phyloP scores from a whole-genome alignment of 257 asterid species.

The Mentha longifolia region DNA sequence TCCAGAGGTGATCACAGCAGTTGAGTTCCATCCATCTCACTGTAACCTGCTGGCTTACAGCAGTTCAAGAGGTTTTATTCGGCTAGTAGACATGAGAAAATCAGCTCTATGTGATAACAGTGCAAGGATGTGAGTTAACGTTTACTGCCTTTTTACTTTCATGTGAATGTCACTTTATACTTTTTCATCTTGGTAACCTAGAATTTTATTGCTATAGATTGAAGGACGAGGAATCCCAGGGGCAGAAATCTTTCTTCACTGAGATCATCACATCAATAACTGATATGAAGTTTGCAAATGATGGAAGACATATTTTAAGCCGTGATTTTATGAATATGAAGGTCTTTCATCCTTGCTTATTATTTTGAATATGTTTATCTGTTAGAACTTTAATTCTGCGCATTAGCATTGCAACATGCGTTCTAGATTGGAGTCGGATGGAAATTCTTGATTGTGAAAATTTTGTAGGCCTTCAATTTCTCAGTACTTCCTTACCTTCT shows the following conservation, averaged over 20 bases:
- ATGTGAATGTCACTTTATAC: conserved; percentile 1
- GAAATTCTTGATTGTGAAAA: neutral
- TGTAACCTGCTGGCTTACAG: conserved; percentile 81
- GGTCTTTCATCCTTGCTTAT: conserved; percentile 45
- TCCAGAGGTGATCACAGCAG: conserved; percentile 80
- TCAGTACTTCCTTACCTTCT: neutral
- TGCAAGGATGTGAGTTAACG: conserved; percentile 64
- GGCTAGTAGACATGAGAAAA: conserved; percentile 78
- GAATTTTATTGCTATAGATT: conserved; percentile 47
- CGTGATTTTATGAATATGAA: conserved; percentile 80
- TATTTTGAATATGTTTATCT: conserved; percentile 16
- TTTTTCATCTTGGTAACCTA: conserved; percentile 26
- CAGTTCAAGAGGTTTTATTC: conserved; percentile 80
- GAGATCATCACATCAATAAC: conserved; percentile 75
- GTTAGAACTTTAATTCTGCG: conserved; percentile 16
- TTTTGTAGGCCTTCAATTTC: neutral
- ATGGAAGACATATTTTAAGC: conserved; percentile 74
- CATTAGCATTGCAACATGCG: conserved; percentile 16
- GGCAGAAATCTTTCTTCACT: conserved; percentile 71
- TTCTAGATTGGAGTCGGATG: conserved; percentile 21
- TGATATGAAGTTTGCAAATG: conserved; percentile 72
- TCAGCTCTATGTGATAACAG: conserved; percentile 75
- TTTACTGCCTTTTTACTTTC: conserved; percentile 2
- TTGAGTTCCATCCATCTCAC: conserved; percentile 78
- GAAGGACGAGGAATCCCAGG: conserved; percentile 59